Conservation (phyloP, 1,284 basidiomycete genomes). For the Papiliotrema flavescens region DNA sequence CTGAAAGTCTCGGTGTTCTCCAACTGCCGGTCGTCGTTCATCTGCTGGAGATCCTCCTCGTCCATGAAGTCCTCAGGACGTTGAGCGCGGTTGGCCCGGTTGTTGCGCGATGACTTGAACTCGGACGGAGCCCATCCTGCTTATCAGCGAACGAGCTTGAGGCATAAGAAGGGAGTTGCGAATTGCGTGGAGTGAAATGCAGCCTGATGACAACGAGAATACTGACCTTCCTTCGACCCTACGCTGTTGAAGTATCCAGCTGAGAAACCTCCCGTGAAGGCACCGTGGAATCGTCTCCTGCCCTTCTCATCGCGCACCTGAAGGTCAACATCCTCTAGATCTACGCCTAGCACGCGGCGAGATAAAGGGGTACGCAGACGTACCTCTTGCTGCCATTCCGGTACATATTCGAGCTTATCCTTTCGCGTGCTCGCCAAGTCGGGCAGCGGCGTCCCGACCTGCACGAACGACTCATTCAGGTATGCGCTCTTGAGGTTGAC, state of each 20-base stretch:
- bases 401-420: conserved; percentile 89
- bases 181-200: too few relatives aligned
- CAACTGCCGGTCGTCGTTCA: conserved; percentile 66
- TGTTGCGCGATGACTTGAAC: conserved; percentile 78
- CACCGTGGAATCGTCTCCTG: conserved; percentile 85
- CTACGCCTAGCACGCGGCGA: not conserved
- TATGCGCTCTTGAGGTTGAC: conserved; percentile 70
- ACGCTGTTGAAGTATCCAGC: conserved; percentile 97
- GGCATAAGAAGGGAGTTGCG: too few relatives aligned
- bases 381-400: conserved; percentile 96
- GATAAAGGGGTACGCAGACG: too few relatives aligned
- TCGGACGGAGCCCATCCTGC: conserved; percentile 89
- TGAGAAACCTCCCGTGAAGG: conserved; percentile 96
- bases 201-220: not conserved
- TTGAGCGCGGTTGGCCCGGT: conserved; percentile 60
- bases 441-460: conserved; percentile 86
- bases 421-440: conserved; percentile 76
- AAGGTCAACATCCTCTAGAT: not conserved
- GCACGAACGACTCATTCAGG: conserved; percentile 81
- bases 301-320: conserved; percentile 87
- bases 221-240: conserved; percentile 85
- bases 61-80: conserved; percentile 96
- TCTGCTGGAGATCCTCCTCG: conserved; percentile 87
- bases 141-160: not conserved
- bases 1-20: conserved; percentile 53